Conservation (phyloP, 2,329 filamentous ascomycete species). For the Gyromitra esculenta region DNA sequence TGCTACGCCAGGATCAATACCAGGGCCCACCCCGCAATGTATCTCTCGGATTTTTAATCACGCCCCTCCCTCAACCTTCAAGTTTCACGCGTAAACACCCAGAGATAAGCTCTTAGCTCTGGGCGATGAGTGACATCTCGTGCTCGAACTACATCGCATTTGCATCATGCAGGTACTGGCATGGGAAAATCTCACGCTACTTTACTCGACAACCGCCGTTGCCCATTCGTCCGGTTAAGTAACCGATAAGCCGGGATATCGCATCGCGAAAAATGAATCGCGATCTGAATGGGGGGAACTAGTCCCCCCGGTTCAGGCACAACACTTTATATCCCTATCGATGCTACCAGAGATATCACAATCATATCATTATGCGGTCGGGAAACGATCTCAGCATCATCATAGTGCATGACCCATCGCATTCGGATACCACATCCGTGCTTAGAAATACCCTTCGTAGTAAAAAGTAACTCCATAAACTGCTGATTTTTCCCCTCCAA, state of each 20-base stretch:
- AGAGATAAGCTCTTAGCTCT: conserved; percentile 20
- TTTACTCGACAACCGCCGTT: conserved; percentile 6
- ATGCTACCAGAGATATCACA: conserved; percentile 20
- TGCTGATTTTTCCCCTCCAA: conserved; percentile 9
- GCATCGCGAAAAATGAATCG: background rate
- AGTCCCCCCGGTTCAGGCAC: background rate
- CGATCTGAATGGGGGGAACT: conserved; percentile 1
- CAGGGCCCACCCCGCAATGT: conserved; percentile 30
- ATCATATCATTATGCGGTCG: conserved; percentile 40
- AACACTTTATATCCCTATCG: background rate
- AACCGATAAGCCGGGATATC: conserved; percentile 1
- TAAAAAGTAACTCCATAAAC: background rate
- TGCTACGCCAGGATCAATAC: conserved; percentile 2
- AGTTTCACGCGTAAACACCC: background rate
- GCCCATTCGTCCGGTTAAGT: conserved; percentile 37
- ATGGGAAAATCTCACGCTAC: conserved; percentile 3
- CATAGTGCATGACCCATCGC: conserved; percentile 1
- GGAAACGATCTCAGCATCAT: background rate
- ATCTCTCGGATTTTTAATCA: conserved; percentile 9
- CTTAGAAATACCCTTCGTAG: conserved; percentile 1
- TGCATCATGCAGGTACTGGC: conserved; percentile 39
- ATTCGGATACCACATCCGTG: conserved; percentile 27
- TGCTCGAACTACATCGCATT: conserved; percentile 15
- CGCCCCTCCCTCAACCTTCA: background rate
- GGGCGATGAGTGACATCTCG: conserved; percentile 23